Conservation (phyloP, 129 eudicot genomes). For the Cynara cardunculus region DNA sequence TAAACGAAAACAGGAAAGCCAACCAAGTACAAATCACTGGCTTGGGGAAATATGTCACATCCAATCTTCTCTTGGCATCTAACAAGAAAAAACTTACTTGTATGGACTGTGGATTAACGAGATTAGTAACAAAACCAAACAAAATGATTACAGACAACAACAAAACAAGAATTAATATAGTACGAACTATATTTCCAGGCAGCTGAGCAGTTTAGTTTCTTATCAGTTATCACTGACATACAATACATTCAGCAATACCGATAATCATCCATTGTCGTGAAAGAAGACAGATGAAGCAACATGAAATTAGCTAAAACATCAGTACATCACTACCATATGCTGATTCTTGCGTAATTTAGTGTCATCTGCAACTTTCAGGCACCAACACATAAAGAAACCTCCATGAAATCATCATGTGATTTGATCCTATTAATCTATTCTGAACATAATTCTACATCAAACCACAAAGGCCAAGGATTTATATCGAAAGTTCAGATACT, state of each 20-base stretch:
- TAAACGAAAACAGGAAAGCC: neutral
- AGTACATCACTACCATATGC: neutral
- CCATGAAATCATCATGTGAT: neutral
- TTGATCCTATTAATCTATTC: neutral
- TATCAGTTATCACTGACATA: neutral
- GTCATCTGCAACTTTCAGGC: neutral
- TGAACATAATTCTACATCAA: neutral
- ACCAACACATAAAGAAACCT: neutral
- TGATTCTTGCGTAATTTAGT: neutral
- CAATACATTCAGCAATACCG: neutral
- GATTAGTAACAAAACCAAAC: neutral
- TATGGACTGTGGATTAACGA: neutral
- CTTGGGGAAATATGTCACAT: neutral
- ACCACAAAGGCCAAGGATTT: slow-evolving; percentile 6
- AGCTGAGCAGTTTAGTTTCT: neutral
- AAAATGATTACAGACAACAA: neutral
- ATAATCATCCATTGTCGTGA: neutral
- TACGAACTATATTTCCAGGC: neutral
- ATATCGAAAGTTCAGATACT: neutral
- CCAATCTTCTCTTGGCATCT: neutral
- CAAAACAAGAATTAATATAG: neutral
- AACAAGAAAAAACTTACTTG: neutral
- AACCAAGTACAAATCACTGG: neutral
- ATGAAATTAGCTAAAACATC: slow-evolving; percentile 4
- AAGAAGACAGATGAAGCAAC: neutral